Evolutionary conservation across 2,329 filamentous ascomycete species (phyloP).

Genomic region (Arthrobotrys megalospora): DNA sequence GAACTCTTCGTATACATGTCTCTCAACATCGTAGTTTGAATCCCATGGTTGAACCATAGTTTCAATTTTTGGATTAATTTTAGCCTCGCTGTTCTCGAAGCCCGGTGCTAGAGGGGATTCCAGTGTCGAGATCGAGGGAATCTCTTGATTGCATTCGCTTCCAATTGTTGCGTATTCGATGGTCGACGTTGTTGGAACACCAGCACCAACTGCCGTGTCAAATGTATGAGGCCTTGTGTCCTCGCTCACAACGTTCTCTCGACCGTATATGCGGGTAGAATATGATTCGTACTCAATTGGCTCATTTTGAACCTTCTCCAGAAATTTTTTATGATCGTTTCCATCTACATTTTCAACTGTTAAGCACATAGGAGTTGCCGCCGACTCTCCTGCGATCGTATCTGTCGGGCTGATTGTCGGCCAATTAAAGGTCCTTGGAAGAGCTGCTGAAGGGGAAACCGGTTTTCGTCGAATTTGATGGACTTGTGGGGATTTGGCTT

Average conservation of each 20-base stretch:
- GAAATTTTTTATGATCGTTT: neutral
- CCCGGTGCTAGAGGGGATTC: too few relatives aligned
- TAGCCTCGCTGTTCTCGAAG: slow-evolving; percentile 3
- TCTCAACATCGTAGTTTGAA: neutral
- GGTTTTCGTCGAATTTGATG: slow-evolving; percentile 6
- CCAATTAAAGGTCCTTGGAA: neutral
- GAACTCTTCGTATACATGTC: neutral
- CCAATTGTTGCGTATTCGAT: slow-evolving; percentile 11
- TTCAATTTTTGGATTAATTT: neutral
- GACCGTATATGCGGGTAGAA: neutral
- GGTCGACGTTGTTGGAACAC: neutral
- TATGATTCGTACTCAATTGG: neutral
- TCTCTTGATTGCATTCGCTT: neutral
- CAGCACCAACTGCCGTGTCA: neutral
- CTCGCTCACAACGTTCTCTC: neutral
- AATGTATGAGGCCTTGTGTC: neutral
- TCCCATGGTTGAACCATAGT: neutral
- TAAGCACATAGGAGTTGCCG: neutral
- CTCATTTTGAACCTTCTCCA: neutral
- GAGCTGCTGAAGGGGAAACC: neutral
- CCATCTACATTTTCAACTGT: slow-evolving; percentile 15
- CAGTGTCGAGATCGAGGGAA: neutral
- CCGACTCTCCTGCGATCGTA: too few relatives aligned
- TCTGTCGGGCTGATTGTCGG: neutral
- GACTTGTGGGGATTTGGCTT: neutral